A percentile compares a stretch with the other conserved stretches of the same genome.
These are phyloP conservation scores for Magnusiomyces ingens DNA, from an alignment of 1,139 yeast genomes.

Conservation along the genomic window DNA sequence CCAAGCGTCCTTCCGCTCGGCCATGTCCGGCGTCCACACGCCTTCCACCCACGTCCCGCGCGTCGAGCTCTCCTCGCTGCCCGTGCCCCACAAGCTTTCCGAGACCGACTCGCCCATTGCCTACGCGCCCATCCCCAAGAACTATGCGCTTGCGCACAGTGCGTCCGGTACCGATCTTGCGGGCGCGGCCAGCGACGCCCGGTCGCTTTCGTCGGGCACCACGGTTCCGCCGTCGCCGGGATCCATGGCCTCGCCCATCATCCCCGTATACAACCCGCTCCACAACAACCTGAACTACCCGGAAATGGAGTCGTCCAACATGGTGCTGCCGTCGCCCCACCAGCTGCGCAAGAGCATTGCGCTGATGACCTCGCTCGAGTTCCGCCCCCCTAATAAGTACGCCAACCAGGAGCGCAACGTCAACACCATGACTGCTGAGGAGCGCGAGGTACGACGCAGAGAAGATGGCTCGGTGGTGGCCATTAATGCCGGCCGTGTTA, in stretches of 20 bases:
- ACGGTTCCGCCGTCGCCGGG: neutral
- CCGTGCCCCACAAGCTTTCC: conserved; percentile 32
- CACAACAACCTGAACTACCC: conserved; percentile 11
- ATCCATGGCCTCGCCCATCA: neutral
- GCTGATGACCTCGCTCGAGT: conserved; percentile 27
- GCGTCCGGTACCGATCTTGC: conserved; percentile 14
- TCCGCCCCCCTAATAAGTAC: conserved; percentile 30
- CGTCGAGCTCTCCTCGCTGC: conserved; percentile 23
- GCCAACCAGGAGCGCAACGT: neutral
- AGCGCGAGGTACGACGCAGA: conserved; percentile 4
- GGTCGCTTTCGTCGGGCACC: neutral
- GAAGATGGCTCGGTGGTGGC: neutral
- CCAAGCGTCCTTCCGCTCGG: conserved; percentile 10
- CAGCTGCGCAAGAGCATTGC: conserved; percentile 28
- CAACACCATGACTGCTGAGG: neutral
- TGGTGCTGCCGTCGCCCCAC: conserved; percentile 29
- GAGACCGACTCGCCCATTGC: conserved; percentile 26
- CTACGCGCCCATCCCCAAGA: conserved; percentile 28
- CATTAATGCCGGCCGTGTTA: conserved; percentile 1
- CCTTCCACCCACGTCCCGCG: neutral
- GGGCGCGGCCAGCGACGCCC: conserved; percentile 12
- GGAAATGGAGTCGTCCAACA: conserved; percentile 13
- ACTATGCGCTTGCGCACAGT: conserved; percentile 12
- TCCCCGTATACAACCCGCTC: conserved; percentile 22
- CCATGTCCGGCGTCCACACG: conserved; percentile 18